These are phyloP conservation scores for Solanum corneliomulleri DNA, from an alignment of 257 asterid genomes.

Conservation along the genomic window DNA sequence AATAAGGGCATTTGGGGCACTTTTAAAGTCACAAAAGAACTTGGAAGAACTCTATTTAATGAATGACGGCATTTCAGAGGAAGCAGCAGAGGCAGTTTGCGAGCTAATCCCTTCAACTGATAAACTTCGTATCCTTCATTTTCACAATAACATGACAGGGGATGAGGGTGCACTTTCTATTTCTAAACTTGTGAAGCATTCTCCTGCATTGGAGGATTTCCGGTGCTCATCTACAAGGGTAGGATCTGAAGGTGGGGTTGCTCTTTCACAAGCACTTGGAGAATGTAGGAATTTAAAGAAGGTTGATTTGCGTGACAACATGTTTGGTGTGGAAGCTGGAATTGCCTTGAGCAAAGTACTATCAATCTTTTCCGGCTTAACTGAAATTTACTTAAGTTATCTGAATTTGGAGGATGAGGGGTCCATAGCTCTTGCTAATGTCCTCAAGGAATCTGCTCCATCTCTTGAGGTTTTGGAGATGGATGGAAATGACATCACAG, in stretches of 20 bases:
- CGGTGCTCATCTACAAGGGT: slow-evolving; percentile 87
- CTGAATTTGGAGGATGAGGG: slow-evolving; percentile 88
- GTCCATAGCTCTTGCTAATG: slow-evolving; percentile 59
- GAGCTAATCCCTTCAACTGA: slow-evolving; percentile 74
- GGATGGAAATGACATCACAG: slow-evolving; percentile 92
- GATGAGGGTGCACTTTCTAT: slow-evolving; percentile 88
- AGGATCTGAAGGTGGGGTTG: slow-evolving; percentile 73
- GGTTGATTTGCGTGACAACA: slow-evolving; percentile 83
- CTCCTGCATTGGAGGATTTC: slow-evolving; percentile 64
- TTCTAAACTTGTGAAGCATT: slow-evolving; percentile 43
- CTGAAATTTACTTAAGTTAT: slow-evolving; percentile 70
- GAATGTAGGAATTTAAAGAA: slow-evolving; percentile 48
- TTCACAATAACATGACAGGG: slow-evolving; percentile 90
- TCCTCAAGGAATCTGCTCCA: slow-evolving; percentile 59
- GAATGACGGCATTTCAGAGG: slow-evolving; percentile 83
- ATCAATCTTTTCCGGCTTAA: slow-evolving; percentile 39
- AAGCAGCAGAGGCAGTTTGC: slow-evolving; percentile 69
- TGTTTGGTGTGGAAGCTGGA: slow-evolving; percentile 83
- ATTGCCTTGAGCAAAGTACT: slow-evolving; percentile 46
- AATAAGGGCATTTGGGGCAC: slow-evolving; percentile 61
- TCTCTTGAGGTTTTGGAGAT: slow-evolving; percentile 65
- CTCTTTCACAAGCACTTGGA: slow-evolving; percentile 59
- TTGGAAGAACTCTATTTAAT: slow-evolving; percentile 87
- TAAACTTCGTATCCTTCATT: slow-evolving; percentile 59
- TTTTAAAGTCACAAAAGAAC: slow-evolving; percentile 52